Evolutionary conservation across 495 filamentous ascomycete genomes (phyloP).

Genomic region (Daldinia caldariorum): DNA sequence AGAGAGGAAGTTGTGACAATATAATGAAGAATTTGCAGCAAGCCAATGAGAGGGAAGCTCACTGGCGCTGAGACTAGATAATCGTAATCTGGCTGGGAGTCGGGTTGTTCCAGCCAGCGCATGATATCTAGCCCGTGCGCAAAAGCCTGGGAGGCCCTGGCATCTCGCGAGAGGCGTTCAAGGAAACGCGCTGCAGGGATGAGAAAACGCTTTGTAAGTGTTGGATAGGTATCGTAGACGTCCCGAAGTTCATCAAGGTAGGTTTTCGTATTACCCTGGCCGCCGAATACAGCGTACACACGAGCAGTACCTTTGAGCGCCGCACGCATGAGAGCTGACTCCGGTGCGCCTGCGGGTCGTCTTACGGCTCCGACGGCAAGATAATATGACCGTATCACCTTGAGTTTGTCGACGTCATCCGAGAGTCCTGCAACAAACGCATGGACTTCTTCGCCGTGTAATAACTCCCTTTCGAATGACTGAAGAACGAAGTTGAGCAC

Average conservation of each 20-base stretch:
- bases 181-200: slow-evolving; percentile 73
- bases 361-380: slow-evolving; percentile 75
- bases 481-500: slow-evolving; percentile 78
- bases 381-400: slow-evolving; percentile 80
- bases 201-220: slow-evolving; percentile 79
- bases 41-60: slow-evolving; percentile 85
- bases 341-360: slow-evolving; percentile 76
- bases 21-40: slow-evolving; percentile 86
- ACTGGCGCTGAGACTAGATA: slow-evolving; percentile 97
- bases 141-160: slow-evolving; percentile 84
- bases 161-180: slow-evolving; percentile 74
- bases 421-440: slow-evolving; percentile 77
- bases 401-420: slow-evolving; percentile 76
- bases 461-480: slow-evolving; percentile 84
- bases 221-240: slow-evolving; percentile 80
- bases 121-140: slow-evolving; percentile 85
- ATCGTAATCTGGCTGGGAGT: slow-evolving; percentile 84
- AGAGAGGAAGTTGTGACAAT: slow-evolving; percentile 83
- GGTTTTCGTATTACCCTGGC: slow-evolving; percentile 91
- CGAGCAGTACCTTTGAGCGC: slow-evolving; percentile 73
- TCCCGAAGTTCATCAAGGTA: slow-evolving; percentile 88
- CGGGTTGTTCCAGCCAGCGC: slow-evolving; percentile 80
- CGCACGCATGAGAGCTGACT: slow-evolving; percentile 83
- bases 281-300: slow-evolving; percentile 84
- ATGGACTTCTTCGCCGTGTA: slow-evolving; percentile 86